Base-by-base conservation (phyloP, 768 basidiomycete species). In the Tulasnella sp. region DNA sequence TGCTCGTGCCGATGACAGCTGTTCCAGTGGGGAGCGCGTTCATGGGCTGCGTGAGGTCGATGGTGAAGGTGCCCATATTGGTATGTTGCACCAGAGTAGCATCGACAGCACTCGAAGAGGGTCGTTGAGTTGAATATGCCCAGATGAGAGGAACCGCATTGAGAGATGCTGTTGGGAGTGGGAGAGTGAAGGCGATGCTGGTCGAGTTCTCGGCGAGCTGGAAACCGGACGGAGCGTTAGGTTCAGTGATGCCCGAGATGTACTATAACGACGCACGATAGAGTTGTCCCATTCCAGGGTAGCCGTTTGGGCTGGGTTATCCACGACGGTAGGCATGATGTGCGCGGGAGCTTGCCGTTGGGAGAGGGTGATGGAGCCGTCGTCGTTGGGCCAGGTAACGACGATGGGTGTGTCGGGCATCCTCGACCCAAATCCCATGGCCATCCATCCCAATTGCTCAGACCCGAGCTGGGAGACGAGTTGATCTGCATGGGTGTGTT, bases 361-460 rank as follows among this genome's bases (percentile, higher is more conserved):
- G 9, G 91, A 92, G 34, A 94, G 84, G 18, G 91, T 92, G 79
- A 92, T 86, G 31, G 86, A 84, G 14, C 90, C 90, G 81, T 92
- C 90, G 19, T 85, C 84, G 82, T 92, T 91, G 9, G 88, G 85
- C 93, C 92, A 94, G 87, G 91, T 89, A 40, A 93, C 91, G 80
- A 94, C 90, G 92, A 94, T 93, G 1, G 84, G 84, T 6, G 83
- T 76, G 36, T 77, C 76, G 24, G 72, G 62, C 81, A 82, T 82
- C 36, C 40, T 6, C 0, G 56, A 56, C 12, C 81, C 81, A 46
- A 82, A 82, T 12, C 81, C 81, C 31, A 81, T 24, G 12, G 81
- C 81, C 80, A 81, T 81, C 81, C 81, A 81, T 14, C 81, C 81
- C 10, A 81, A 46, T 34, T 76, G 31, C 1, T 42, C 36, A 24